A percentile compares a stretch with the other conserved stretches of the same genome.
Conservation (phyloP, 108 stramenopile species). For the Craspedostauros australis region DNA sequence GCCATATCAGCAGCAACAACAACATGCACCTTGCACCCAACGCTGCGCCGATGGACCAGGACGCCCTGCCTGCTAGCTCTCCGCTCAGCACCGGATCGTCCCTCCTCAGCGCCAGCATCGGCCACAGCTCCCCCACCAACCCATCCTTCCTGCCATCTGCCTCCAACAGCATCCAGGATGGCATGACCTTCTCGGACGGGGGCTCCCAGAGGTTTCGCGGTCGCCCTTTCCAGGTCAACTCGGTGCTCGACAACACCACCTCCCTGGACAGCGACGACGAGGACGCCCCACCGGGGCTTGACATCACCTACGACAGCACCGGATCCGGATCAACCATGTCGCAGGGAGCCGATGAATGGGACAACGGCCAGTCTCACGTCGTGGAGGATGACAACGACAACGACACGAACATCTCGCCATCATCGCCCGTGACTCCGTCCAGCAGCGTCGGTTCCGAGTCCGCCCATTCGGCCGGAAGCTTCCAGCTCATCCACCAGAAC, state of each 20-base stretch:
- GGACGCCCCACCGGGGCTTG: slow-evolving; percentile 40
- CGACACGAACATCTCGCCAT: not conserved
- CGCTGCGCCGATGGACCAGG: too few species aligned
- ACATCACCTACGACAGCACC: slow-evolving; percentile 36
- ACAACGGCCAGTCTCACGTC: slow-evolving; percentile 5
- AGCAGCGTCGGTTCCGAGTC: too few species aligned
- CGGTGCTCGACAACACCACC: slow-evolving; percentile 36
- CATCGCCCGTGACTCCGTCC: too few species aligned
- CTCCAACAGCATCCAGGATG: slow-evolving; percentile 21
- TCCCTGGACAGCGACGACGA: slow-evolving; percentile 31
- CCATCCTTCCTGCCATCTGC: slow-evolving; percentile 6
- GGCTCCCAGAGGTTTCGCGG: too few species aligned
- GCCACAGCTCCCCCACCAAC: slow-evolving; percentile 1
- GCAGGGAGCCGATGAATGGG: slow-evolving; percentile 1
- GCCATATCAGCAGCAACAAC: too few species aligned
- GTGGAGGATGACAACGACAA: slow-evolving; percentile 25
- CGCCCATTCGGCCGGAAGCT: too few species aligned
- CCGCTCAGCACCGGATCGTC: slow-evolving; percentile 6
- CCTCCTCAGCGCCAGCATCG: not conserved
- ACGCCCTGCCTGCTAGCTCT: too few species aligned
- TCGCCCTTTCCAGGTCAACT: slow-evolving; percentile 10
- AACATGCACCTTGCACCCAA: too few species aligned
- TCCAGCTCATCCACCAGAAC: slow-evolving; percentile 41
- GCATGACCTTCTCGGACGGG: too few species aligned
- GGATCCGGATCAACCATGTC: slow-evolving; percentile 16